These are phyloP conservation scores for Trichomonas tenax DNA, from an alignment of 208 protist genomes.

Conservation along the genomic window DNA sequence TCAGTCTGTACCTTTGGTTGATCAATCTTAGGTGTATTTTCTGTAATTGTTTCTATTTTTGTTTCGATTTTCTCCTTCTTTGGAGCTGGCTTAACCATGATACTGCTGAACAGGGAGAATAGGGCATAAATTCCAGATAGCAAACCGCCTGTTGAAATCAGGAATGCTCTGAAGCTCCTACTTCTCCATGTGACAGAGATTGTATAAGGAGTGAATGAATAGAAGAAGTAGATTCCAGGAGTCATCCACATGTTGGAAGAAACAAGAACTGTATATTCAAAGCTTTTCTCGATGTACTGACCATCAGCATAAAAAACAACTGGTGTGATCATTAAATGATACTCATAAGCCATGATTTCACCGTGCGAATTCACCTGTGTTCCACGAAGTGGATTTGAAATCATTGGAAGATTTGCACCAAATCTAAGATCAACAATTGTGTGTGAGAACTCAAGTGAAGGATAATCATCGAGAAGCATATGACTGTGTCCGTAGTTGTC, in stretches of 20 bases:
- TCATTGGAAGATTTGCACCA: neutral
- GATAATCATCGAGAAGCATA: neutral
- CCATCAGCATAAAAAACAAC: neutral
- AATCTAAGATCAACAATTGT: neutral
- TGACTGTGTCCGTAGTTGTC: neutral
- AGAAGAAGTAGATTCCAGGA: neutral
- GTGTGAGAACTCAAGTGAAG: neutral
- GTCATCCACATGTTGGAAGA: neutral
- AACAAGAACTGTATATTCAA: neutral
- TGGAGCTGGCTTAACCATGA: neutral
- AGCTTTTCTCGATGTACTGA: neutral
- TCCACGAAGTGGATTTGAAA: neutral
- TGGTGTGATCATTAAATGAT: neutral
- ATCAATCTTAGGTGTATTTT: neutral
- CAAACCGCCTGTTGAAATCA: neutral
- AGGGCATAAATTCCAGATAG: neutral
- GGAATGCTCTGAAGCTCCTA: neutral
- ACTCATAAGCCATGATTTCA: neutral
- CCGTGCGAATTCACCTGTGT: neutral
- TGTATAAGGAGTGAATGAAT: neutral
- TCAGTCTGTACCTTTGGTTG: too few relatives aligned
- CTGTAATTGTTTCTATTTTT: neutral
- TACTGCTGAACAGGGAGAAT: neutral
- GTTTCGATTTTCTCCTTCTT: neutral
- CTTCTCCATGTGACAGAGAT: neutral